A percentile compares a stretch with the other conserved stretches of the same genome.
These are phyloP conservation scores for Viola pubescens DNA, from an alignment of 441 rosid species.

Conservation along the genomic window DNA sequence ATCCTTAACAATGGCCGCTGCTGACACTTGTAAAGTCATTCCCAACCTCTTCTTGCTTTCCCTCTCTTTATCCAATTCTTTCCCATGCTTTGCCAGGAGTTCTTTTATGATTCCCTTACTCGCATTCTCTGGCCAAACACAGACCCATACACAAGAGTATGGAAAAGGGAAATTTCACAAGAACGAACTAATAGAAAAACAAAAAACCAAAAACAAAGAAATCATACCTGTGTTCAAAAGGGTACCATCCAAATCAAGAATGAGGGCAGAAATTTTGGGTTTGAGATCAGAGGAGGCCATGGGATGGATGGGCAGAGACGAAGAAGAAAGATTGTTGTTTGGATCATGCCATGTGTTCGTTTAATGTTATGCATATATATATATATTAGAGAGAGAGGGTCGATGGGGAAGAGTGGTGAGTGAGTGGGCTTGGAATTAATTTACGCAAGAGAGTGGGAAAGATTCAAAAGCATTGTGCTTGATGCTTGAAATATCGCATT, in stretches of 20 bases:
- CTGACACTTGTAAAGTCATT: conserved; percentile 30
- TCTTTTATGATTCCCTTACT: conserved; percentile 29
- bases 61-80: conserved; percentile 21
- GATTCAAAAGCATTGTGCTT: no score
- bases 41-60: conserved; percentile 31
- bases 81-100: conserved; percentile 34
- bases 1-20: conserved; percentile 25
- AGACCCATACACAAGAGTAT: neutral
- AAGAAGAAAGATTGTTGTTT: no score
- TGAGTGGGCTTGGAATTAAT: no score
- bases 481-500: no score
- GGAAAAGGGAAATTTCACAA: neutral
- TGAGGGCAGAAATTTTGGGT: neutral
- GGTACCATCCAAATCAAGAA: conserved; percentile 7
- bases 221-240: neutral
- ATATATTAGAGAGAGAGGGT: no score
- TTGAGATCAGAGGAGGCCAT: no score
- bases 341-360: no score
- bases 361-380: no score
- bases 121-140: conserved; percentile 20
- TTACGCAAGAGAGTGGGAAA: no score
- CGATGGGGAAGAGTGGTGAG: no score
- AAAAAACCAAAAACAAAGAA: neutral
- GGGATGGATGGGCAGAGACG: no score
- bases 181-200: neutral